Evolutionary conservation across 2,329 filamentous ascomycete species (phyloP).

Genomic region (Clonostachys chloroleuca): DNA sequence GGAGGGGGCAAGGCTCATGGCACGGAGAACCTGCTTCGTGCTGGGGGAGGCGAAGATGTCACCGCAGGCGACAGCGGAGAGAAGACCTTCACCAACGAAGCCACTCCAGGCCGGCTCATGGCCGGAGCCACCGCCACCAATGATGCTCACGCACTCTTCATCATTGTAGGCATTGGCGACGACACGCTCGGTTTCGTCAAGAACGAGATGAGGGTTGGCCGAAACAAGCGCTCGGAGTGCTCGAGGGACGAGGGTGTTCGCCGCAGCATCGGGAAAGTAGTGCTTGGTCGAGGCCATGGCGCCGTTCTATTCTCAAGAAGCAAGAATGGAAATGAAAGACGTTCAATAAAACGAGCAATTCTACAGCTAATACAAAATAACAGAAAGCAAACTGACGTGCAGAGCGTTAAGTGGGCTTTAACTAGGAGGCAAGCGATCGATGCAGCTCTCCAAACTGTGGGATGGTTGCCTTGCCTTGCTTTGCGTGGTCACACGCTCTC

Average conservation of each 20-base stretch:
- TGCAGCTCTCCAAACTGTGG: too few relatives aligned
- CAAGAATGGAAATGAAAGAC: too few relatives aligned
- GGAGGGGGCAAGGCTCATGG: conserved; percentile 57
- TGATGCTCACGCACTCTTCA: conserved; percentile 23
- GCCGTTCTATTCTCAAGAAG: not conserved
- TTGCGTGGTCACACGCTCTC: too few relatives aligned
- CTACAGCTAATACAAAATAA: not conserved
- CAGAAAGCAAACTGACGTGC: not conserved
- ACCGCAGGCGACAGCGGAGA: conserved; percentile 66
- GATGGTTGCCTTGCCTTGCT: too few relatives aligned
- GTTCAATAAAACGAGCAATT: not conserved
- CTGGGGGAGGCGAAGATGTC: conserved; percentile 72
- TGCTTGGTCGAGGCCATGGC: conserved; percentile 8
- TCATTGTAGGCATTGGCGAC: conserved; percentile 26
- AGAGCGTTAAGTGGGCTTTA: too few relatives aligned
- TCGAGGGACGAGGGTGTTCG: conserved; percentile 15
- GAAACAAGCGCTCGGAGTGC: conserved; percentile 12
- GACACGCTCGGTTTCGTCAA: conserved; percentile 33
- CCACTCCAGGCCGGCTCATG: conserved; percentile 71
- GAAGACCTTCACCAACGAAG: conserved; percentile 64
- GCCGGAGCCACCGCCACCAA: conserved; percentile 61
- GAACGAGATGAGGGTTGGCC: conserved; percentile 26
- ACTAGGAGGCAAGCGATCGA: too few relatives aligned
- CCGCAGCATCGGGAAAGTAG: conserved; percentile 9
- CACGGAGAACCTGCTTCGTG: conserved; percentile 67